Base-by-base conservation (phyloP, 1,284 basidiomycete species). In the Moesziomyces aphidis region DNA sequence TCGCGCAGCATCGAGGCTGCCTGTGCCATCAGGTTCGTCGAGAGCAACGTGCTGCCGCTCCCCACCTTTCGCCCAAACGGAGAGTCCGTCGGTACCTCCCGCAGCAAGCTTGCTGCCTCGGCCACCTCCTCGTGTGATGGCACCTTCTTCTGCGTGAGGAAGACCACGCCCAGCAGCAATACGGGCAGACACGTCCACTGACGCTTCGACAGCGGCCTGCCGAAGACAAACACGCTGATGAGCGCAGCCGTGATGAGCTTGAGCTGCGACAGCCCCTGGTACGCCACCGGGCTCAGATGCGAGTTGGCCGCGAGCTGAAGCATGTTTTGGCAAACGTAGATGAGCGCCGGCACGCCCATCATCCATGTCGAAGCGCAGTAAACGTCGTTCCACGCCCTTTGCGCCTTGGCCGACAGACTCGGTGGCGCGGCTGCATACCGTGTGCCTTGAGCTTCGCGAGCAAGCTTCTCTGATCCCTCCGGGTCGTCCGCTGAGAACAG, bases 281-380 rank as follows among this genome's bases (percentile, higher is more conserved):
- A 73, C 3, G 63, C 64, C 5, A 73, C 64, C 24, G 70, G 50
- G 50, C 55, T 67, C n/a, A 73, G 50, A 36, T 73, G 50, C 24
- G 70, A 60, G 31, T 67, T 66, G 45, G 70, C 55, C 3, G 45
- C 52, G 10, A 73, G 56, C 64, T 73, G 70, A 3, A 73, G 64
- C 63, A 73, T 62, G 56, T 73, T 73, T n/a, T 73, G 70, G 6
- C 11, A 13, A 4, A 73, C 70, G 39, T 73, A 73, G 10, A 73
- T 52, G 48, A 73, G 24, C 7, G 70, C 63, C 17, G 70, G 64
- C 11, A 73, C 60, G 2, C 64, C 60, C 70, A 73, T 66, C 55
- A 67, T 63, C 63, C 59, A 66, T 7, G 63, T 54, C 10, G 70
- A 62, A 17, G 63, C 22, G 43, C 64, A 55, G 60, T 55, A 73